These are phyloP conservation scores for Pythium pectinolyticum DNA, from an alignment of 352 stramenopile genomes.

Conservation along the genomic window DNA sequence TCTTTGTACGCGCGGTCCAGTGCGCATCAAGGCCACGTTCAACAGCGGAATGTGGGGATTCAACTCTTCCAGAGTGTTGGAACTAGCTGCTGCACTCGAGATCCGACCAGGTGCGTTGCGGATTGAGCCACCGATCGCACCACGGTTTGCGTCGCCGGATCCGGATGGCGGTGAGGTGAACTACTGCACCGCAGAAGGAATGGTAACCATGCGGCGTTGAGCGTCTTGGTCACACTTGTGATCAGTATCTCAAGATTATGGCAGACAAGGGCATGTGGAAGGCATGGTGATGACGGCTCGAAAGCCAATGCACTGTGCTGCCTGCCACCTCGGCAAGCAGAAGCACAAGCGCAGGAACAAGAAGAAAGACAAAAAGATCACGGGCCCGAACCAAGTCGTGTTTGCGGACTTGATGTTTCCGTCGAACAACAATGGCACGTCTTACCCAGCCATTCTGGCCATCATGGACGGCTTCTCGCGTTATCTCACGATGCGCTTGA, in stretches of 20 bases:
- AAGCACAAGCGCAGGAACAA: background rate
- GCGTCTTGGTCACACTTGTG: constrained; percentile 31
- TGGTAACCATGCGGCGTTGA: constrained; percentile 33
- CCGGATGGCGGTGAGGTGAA: too few relatives aligned
- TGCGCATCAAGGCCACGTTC: background rate
- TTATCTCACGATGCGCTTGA: constrained; percentile 1
- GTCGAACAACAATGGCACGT: background rate
- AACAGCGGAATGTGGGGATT: background rate
- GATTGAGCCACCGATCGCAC: background rate
- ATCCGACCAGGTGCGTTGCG: background rate
- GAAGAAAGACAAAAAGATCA: constrained; percentile 1
- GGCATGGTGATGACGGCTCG: constrained; percentile 1
- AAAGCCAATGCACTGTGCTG: background rate
- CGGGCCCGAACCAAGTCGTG: constrained; percentile 3
- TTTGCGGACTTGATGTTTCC: constrained; percentile 12
- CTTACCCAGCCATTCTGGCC: background rate
- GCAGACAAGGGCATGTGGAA: background rate
- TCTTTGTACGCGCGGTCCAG: background rate
- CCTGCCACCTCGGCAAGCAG: constrained; percentile 8
- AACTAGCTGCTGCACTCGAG: too few relatives aligned
- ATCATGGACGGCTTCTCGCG: constrained; percentile 10
- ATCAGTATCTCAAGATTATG: constrained; percentile 13
- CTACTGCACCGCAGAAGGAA: background rate
- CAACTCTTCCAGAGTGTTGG: background rate
- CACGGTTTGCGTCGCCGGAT: background rate